Evolutionary conservation across 2,329 filamentous ascomycete species (phyloP), one percentile per base, ranked within the genome.

Genomic region (Volutella citrinella): DNA sequence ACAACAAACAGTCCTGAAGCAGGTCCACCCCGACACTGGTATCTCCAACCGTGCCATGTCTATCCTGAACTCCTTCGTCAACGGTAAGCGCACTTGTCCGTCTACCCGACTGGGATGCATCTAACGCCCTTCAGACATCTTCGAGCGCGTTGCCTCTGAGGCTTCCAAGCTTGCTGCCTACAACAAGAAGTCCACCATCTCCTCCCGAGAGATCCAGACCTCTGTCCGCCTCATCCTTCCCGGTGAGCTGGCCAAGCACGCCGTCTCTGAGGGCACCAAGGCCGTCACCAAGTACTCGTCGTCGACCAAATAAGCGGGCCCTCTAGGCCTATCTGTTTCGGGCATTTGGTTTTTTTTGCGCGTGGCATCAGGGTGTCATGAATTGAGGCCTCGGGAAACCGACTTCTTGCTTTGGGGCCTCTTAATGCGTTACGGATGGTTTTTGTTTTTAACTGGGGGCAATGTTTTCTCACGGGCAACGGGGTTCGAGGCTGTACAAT

Each of bases 131-230:
- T 14, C 43, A 93, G 89, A 98, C 62, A 98, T 98, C 67, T 98
- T 98, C 68, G 93, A 98, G 84, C 90, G 93, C 57, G 91, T 98
- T 56, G 93, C 93, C 50, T 96, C 93, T 40, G 93, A 98, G 74
- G 93, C 93, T 32, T 95, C 88, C 66, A 98, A 98, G 84, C 84
- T 98, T 44, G 93, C 93, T 55, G 93, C 93, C 48, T 98, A 98
- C 80, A 98, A 98, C 85, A 98, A 97, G 86, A 98, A 98, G 81
- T 97, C 91, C 32, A 98, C 93, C 66, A 98, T 98, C 73, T 97
- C 91, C 34, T 97, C 93, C 54, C 86, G 93, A 63, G 93, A 98
- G 76, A 98, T 98, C 65, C 93, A 98, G 80, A 98, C 93, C 57
- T 96, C 93, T 55, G 93, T 98, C 57, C 86, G 93, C 54, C 82